Base-by-base conservation (phyloP, 1,284 basidiomycete species). In the Moesziomyces globuligerus region DNA sequence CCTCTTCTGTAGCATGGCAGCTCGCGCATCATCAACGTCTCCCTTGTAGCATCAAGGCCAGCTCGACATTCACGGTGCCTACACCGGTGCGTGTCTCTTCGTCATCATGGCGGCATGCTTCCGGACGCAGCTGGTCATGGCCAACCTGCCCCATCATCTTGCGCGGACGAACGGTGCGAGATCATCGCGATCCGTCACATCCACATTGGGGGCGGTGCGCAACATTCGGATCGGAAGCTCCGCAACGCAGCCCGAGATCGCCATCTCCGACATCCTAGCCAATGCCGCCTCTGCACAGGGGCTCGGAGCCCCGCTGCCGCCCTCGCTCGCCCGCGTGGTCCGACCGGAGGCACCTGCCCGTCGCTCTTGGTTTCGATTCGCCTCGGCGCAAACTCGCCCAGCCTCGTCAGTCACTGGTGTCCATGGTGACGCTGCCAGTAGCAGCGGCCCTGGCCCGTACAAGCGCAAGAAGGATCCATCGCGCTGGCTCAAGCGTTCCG, bases 221-320 rank as follows among this genome's bases (percentile, higher is more conserved):
- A 51, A 48, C 2, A 48, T 60, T 26, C 52, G 57, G 13, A 60
- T 60, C 18, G 53, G 57, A 7, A 56, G 57, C 41, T 60, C 64
- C 1, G 37, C 26, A 23, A 60, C 64, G 1, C 57, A 61, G 36
- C 65, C 65, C 4, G 49, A 61, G 15, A 58, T 58, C 32, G 65
- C 58, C 21, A 59, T 60, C 43, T 68, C 65, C 2, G 58, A 68
- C 44, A 49, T 61, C 13, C 57, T 68, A 7, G 41, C 54, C 49
- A 61, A 57, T 20, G 59, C 65, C 25, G 57, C 58, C 21, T 42
- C 21, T 8, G 50, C 58, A 20, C 53, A 62, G 43, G 64, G 57
- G 10, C 13, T 56, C 18, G 32, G 23, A 15, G 39, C 64, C 2
- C 57, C 64, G 6, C 43, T 67, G 0, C 49, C 64, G 20, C n/a